Evolutionary conservation across 2,329 filamentous ascomycete species (phyloP).

Genomic region (Arachnopeziza araneosa): DNA sequence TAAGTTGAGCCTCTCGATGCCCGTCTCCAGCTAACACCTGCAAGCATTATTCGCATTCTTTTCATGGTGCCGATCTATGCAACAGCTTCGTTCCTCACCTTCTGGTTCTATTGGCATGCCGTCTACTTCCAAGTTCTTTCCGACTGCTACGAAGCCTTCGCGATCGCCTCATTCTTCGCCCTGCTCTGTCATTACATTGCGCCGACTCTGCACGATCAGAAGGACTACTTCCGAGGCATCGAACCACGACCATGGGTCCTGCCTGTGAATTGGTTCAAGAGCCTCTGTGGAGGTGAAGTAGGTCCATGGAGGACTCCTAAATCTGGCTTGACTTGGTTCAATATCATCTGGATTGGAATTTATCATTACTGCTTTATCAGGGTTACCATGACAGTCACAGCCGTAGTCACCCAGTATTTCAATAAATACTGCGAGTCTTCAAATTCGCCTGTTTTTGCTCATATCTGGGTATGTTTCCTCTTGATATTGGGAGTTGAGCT

Average conservation of each 20-base stretch:
- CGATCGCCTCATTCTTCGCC: conserved; percentile 81
- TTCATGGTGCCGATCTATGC: conserved; percentile 84
- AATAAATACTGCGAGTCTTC: conserved; percentile 73
- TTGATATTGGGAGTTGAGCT: conserved; percentile 3
- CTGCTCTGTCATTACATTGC: conserved; percentile 77
- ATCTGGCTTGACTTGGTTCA: conserved; percentile 86
- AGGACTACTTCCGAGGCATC: conserved; percentile 70
- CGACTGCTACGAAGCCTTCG: conserved; percentile 86
- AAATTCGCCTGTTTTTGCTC: conserved; percentile 70
- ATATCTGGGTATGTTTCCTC: conserved; percentile 63
- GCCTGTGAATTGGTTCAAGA: conserved; percentile 65
- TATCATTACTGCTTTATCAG: conserved; percentile 85
- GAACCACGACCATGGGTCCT: conserved; percentile 66
- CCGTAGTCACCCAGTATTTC: conserved; percentile 65
- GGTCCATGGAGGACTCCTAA: conserved; percentile 68
- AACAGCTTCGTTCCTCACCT: conserved; percentile 65
- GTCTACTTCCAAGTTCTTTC: conserved; percentile 77
- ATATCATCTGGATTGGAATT: conserved; percentile 74
- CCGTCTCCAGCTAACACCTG: neutral
- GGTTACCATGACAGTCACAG: conserved; percentile 72
- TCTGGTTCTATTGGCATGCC: conserved; percentile 68
- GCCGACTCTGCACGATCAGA: conserved; percentile 72
- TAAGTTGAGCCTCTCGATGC: conserved; percentile 24
- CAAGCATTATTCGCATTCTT: conserved; percentile 77
- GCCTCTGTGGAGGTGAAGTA: conserved; percentile 62